Evolutionary conservation across 305 asterid species (phyloP), one percentile per base, ranked within the genome.

Genomic region (Withania somnifera): DNA sequence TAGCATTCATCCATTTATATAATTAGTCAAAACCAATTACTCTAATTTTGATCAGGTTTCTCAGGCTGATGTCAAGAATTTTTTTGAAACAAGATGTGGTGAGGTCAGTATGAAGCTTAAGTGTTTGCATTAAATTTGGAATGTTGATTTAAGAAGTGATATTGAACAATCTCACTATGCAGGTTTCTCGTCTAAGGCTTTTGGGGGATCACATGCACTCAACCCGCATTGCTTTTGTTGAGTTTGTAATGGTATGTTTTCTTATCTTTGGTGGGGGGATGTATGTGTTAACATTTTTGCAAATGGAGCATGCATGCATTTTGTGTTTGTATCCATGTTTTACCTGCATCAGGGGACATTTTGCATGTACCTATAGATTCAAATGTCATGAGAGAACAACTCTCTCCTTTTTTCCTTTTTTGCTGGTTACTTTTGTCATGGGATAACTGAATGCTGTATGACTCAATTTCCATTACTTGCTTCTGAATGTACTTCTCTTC

Each of bases 111-210:
- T 42, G 40, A 82, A 67, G 86, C 22, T 22, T 28, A 14, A 60
- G 14, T 60, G 42, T 34, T 24, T 11, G 24, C 58, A 22, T 22
- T 30, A n/a, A 6, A 45, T 14, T 13, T 14, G 69, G 22, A 71
- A 20, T 45, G 30, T 32, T 15, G 45, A 3, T 64, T 53, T 38
- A 5, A 80, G 78, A 51, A 57, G 64, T 78, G n/a, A 51, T 38
- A 36, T 32, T 69, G 22, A 17, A 17, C 71, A 20, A 47, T 47
- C 57, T 60, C 77, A 51, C 22, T 28, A 82, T 85, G 85, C 89
- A 95, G 98, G 99, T 95, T 88, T 93, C 99, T 79, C 97, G 95
- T 64, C 88, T 95, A 87, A 92, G 95, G 98, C 98, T 95, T 85
- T 86, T 93, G 90, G 98, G 99, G 77, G 99, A 95, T 86, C 94